Evolutionary conservation across 2,329 filamentous ascomycete species (phyloP), one percentile per base, ranked within the genome.

Genomic region (Bipolaris victoriae): DNA sequence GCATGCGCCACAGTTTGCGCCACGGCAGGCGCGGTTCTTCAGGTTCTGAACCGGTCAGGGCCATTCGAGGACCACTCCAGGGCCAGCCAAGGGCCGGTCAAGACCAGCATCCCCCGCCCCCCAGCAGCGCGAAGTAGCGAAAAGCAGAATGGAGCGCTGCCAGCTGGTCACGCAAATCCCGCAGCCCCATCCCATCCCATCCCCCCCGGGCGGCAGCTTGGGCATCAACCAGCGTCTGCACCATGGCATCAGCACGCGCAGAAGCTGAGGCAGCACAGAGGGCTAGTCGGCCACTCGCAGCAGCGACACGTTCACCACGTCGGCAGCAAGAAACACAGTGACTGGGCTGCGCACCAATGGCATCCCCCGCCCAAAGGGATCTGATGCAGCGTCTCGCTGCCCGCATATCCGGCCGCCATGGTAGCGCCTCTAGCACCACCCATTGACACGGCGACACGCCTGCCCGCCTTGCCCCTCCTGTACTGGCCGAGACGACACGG

Each of bases 381-480:
- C 29, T 20, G 46, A 47, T 50, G 57, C 64, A 58, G 71, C 72
- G 72, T 70, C 63, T 72, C 70, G 73, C 72, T 66, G 73, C 56
- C 67, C 66, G 71, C 71, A 70, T 72, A 66, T 40, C 57, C 67
- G 69, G 69, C 65, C 65, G 61, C 57, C 57, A 52, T 57, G 43
- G 49, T 54, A 55, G 55, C 57, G 49, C 59, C 57, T 56, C 24
- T 56, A 58, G 58, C 39, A 60, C 60, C 58, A 61, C 47, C 66
- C 66, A 68, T 66, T 74, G 58, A 72, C 67, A 67, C 61, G 62
- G 64, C 65, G 71, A 69, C 70, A 73, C 71, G 71, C 67, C 56
- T 60, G 58, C 51, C 22, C 37, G 55, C 63, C 57, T 55, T 58
- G 60, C 59, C 61, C 48, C 52, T 57, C 60, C 65, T 64, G 69